A percentile compares a stretch with the other conserved stretches of the same genome.
phyloP scores from a whole-genome alignment of 306 rosid genomes.

The Prunus campanulata region DNA sequence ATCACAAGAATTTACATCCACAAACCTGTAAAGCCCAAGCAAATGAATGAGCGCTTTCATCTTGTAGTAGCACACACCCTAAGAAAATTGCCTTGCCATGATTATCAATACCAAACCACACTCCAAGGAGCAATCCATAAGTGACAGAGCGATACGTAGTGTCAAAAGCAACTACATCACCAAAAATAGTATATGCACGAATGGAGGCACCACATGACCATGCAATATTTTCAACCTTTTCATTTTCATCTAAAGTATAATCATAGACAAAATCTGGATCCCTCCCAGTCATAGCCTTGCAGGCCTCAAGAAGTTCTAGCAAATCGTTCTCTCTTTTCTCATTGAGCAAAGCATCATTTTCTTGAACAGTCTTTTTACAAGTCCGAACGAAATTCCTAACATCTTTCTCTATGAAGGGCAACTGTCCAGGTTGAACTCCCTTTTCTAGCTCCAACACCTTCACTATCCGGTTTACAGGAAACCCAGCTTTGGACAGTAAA shows the following conservation, averaged over 20 bases:
- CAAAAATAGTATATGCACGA: conserved; percentile 45
- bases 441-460: conserved; percentile 61
- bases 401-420: conserved; percentile 72
- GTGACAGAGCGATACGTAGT: conserved; percentile 51
- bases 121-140: conserved; percentile 60
- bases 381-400: conserved; percentile 66
- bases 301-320: conserved; percentile 54
- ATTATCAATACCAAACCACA: conserved; percentile 58
- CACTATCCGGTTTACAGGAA: conserved; percentile 63
- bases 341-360: conserved; percentile 55
- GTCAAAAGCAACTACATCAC: conserved; percentile 61
- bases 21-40: conserved; percentile 71
- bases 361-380: conserved; percentile 67
- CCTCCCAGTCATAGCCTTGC: conserved; percentile 44
- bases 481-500: conserved; percentile 66
- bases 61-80: conserved; percentile 59
- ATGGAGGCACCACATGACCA: conserved; percentile 56
- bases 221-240: conserved; percentile 51
- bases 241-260: conserved; percentile 44
- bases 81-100: conserved; percentile 51
- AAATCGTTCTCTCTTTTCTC: conserved; percentile 62
- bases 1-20: conserved; percentile 35
- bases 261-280: conserved; percentile 48
- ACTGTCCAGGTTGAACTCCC: conserved; percentile 63
- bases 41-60: conserved; percentile 51